Evolutionary conservation across 176 grass and related monocot species (phyloP).

Genomic region (Cymbopogon citratus): DNA sequence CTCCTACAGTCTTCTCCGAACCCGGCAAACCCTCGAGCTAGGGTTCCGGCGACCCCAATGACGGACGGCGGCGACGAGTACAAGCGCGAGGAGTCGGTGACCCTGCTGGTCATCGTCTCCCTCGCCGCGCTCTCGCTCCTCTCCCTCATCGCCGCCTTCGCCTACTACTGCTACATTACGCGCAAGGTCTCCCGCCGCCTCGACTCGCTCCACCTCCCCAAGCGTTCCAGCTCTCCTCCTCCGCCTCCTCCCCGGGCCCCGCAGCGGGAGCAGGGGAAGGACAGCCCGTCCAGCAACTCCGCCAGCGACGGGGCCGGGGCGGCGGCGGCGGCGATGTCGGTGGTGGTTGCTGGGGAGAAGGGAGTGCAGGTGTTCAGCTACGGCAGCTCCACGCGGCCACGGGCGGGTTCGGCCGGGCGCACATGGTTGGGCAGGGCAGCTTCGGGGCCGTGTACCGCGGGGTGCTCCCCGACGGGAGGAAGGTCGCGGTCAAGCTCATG

Average conservation of each 20-base stretch:
- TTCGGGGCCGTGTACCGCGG: conserved; percentile 94
- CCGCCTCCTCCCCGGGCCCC: not conserved
- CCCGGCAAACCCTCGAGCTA: not conserved
- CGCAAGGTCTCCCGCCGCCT: conserved; percentile 88
- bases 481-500: conserved; percentile 97
- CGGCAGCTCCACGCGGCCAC: conserved; percentile 75
- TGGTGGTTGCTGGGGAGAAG: conserved; percentile 32
- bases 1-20: not conserved
- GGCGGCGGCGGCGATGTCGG: not conserved
- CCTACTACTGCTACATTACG: conserved; percentile 99
- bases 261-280: conserved; percentile 35
- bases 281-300: conserved; percentile 45
- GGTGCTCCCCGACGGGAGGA: conserved; percentile 67
- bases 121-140: conserved; percentile 75
- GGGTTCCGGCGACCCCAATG: conserved; percentile 47
- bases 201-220: conserved; percentile 38
- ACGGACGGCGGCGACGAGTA: conserved; percentile 44
- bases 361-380: conserved; percentile 78
- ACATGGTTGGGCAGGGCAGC: conserved; percentile 93
- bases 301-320: conserved; percentile 18
- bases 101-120: conserved; percentile 77
- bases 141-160: conserved; percentile 78
- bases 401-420: conserved; percentile 59
- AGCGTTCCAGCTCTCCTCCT: conserved; percentile 23
- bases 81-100: conserved; percentile 69